These are phyloP conservation scores for Neocucurbitaria cava DNA, from an alignment of 2,329 filamentous ascomycete genomes.

Conservation along the genomic window DNA sequence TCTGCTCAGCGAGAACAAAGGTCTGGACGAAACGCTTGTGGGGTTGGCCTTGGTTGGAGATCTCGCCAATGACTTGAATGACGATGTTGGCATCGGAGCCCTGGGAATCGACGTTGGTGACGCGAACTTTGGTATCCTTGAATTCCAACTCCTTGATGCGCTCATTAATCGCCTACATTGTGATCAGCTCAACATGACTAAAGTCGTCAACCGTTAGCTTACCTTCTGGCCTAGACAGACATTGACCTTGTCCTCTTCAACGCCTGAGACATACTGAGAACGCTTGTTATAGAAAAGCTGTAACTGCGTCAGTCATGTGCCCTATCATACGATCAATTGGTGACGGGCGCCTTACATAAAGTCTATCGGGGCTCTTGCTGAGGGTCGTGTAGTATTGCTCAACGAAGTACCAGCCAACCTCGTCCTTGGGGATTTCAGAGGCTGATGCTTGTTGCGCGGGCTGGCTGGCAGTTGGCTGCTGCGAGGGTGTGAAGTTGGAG, in stretches of 20 bases:
- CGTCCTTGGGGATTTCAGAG: constrained; percentile 74
- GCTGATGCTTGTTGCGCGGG: constrained; percentile 35
- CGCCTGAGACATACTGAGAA: constrained; percentile 92
- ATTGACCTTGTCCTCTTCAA: constrained; percentile 85
- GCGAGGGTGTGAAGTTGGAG: constrained; percentile 34
- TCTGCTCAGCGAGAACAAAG: constrained; percentile 94
- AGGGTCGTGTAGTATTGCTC: constrained; percentile 99
- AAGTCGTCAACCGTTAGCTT: constrained; percentile 47
- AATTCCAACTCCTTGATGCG: constrained; percentile 93
- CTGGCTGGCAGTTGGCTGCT: constrained; percentile 37
- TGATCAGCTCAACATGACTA: constrained; percentile 3
- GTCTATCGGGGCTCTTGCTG: constrained; percentile 91
- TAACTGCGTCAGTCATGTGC: constrained; percentile 25
- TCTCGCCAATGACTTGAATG: constrained; percentile 97
- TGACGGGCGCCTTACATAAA: constrained; percentile 64
- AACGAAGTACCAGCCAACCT: constrained; percentile 99
- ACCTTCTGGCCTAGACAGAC: constrained; percentile 90
- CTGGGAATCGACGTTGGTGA: constrained; percentile 97
- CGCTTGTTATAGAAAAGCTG: constrained; percentile 93
- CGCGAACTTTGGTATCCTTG: constrained; percentile 97
- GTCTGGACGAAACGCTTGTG: constrained; percentile 98
- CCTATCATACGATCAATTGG: background rate
- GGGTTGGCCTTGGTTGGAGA: constrained; percentile 89
- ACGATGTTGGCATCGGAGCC: constrained; percentile 92
- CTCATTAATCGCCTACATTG: constrained; percentile 80